These are phyloP conservation scores for Penicillium griseofulvum DNA, from an alignment of 2,329 filamentous ascomycete species.

Conservation along the genomic window DNA sequence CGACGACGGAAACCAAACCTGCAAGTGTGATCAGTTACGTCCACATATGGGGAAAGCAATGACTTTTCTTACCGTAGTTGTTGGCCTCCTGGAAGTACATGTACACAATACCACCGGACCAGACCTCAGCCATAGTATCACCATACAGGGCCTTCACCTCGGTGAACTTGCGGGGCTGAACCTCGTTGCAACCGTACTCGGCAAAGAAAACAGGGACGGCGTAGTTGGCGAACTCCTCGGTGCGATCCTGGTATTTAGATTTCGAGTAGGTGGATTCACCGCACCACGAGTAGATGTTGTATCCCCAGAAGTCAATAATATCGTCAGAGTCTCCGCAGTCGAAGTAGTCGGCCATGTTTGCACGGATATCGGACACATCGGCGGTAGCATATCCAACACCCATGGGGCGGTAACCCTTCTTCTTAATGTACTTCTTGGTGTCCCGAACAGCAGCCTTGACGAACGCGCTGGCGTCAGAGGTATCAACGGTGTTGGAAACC, in stretches of 20 bases:
- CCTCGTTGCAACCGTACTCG: slow-evolving; percentile 89
- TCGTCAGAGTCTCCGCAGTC: slow-evolving; percentile 68
- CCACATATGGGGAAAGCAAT: neutral
- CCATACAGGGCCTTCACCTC: slow-evolving; percentile 81
- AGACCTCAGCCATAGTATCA: slow-evolving; percentile 73
- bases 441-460: slow-evolving; percentile 96
- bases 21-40: slow-evolving; percentile 45
- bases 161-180: slow-evolving; percentile 69
- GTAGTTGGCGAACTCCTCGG: slow-evolving; percentile 80
- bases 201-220: slow-evolving; percentile 93
- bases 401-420: slow-evolving; percentile 68
- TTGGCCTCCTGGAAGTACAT: slow-evolving; percentile 93
- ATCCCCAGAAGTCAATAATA: slow-evolving; percentile 93
- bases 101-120: slow-evolving; percentile 95
- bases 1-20: slow-evolving; percentile 53
- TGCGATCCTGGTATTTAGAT: slow-evolving; percentile 77
- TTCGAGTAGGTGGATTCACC: slow-evolving; percentile 70
- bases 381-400: slow-evolving; percentile 93
- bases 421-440: slow-evolving; percentile 84
- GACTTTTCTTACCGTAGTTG: slow-evolving; percentile 47
- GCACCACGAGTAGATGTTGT: slow-evolving; percentile 99
- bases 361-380: slow-evolving; percentile 80
- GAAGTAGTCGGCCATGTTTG: slow-evolving; percentile 82
- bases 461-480: slow-evolving; percentile 82
- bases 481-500: slow-evolving; percentile 80